Evolutionary conservation across 768 basidiomycete genomes (phyloP).

Genomic region (Hypholoma sublateritium): DNA sequence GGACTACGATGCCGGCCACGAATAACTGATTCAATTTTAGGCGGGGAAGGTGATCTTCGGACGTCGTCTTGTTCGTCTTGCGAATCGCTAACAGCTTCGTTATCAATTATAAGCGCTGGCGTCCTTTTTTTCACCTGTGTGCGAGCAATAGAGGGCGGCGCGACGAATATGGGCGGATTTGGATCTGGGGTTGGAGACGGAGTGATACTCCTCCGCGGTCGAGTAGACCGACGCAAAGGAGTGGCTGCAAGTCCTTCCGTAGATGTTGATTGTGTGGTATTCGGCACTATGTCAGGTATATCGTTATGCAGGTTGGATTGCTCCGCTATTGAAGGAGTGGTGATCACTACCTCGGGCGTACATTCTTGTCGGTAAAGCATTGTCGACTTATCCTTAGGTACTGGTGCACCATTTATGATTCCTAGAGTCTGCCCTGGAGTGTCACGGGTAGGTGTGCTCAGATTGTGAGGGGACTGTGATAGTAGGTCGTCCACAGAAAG

Average conservation of each 20-base stretch:
- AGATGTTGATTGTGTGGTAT: neutral
- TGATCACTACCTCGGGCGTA: neutral
- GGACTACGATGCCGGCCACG: conserved; percentile 23
- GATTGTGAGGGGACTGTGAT: conserved; percentile 13
- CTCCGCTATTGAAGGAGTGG: neutral
- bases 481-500: conserved; percentile 20
- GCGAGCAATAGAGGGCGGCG: conserved; percentile 21
- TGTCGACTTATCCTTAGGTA: too few species aligned
- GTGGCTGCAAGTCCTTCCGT: conserved; percentile 17
- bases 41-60: conserved; percentile 14
- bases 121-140: conserved; percentile 21
- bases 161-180: conserved; percentile 4
- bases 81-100: conserved; percentile 21
- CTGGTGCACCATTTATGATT: neutral
- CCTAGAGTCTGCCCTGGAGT: neutral
- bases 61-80: conserved; percentile 17
- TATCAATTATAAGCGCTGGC: conserved; percentile 1
- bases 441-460: neutral
- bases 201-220: conserved; percentile 35
- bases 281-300: too few species aligned
- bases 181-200: conserved; percentile 23
- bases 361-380: neutral
- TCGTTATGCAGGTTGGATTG: too few species aligned
- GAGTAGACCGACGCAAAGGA: conserved; percentile 38
- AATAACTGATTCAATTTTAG: conserved; percentile 5